Base-by-base conservation (phyloP, 2,329 filamentous ascomycete genomes). In the Fusarium luffae region DNA sequence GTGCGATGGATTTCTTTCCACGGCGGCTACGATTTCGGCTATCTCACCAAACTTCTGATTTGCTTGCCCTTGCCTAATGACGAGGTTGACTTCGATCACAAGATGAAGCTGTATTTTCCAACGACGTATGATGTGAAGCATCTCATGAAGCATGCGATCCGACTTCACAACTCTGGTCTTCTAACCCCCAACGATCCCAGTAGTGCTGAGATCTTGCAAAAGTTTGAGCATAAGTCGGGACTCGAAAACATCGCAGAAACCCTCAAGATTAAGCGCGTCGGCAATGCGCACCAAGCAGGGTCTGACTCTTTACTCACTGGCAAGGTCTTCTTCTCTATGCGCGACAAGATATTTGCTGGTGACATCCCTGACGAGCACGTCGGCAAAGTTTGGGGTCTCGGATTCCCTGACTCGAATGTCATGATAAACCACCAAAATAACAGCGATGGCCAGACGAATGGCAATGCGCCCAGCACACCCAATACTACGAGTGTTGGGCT, bases 1-100 rank as follows among this genome's bases (percentile, higher is more conserved):
- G 92, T 98, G 58, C 91, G 93, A 78, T 99, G 96, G 96, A 93
- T 99, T 69, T 97, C 93, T 6, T 98, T 98, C 82, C 96, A 99
- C 79, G 96, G 93, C 28, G 96, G 95, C 65, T 99, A 99, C 81
- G 96, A 99, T 82, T 98, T 99, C 81, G 96, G 94, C 50, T 98
- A 98, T 77, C 85, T 99, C 48, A 94, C 97, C 77, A 99, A 99
- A 82, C 90, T 98, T 61, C 90, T 99, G 79, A 91, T 93, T 60
- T 92, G 92, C 81, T 88, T 90, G 71, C 89, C 91, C 46, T 85
- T 99, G 10, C 96, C 96, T 1, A 92, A 94, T 73, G 93, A 97
- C 72, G 96, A 98, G 78, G 87, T 90, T 51, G 91, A 96, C 69
- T 99, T 98, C 79, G 92, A 97, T 77, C 88, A 91, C 75, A 88